These are phyloP conservation scores for Zhuliangozyma blackwelliae DNA, from an alignment of 1,139 yeast species.

Conservation along the genomic window DNA sequence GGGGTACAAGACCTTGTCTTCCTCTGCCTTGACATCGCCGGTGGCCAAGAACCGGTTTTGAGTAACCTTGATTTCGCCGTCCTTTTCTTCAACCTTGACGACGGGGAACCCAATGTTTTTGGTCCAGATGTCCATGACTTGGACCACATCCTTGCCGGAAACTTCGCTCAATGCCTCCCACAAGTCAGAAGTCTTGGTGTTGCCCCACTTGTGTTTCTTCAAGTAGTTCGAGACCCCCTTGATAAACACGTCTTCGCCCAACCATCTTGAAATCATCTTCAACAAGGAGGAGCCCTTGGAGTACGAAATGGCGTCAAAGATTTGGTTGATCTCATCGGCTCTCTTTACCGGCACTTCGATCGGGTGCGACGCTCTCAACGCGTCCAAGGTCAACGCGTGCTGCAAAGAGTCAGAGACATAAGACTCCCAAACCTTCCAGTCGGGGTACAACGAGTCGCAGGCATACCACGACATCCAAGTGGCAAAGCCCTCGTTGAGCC, in stretches of 20 bases:
- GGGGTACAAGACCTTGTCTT: slow-evolving; percentile 63
- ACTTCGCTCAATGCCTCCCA: slow-evolving; percentile 77
- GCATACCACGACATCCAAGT: slow-evolving; percentile 56
- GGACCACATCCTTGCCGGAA: slow-evolving; percentile 71
- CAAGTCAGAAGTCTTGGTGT: slow-evolving; percentile 76
- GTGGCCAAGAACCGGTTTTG: slow-evolving; percentile 80
- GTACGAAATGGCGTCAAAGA: slow-evolving; percentile 62
- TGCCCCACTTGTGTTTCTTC: slow-evolving; percentile 71
- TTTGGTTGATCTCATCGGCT: slow-evolving; percentile 54
- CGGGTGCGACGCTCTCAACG: slow-evolving; percentile 53
- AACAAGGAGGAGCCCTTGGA: slow-evolving; percentile 78
- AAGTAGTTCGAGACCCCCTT: slow-evolving; percentile 73
- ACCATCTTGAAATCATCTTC: slow-evolving; percentile 69
- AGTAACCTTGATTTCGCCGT: slow-evolving; percentile 46
- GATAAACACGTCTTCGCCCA: slow-evolving; percentile 67
- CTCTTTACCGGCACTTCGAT: slow-evolving; percentile 53
- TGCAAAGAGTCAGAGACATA: slow-evolving; percentile 52
- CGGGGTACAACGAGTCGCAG: slow-evolving; percentile 50
- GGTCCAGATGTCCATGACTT: slow-evolving; percentile 83
- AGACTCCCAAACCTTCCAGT: slow-evolving; percentile 54
- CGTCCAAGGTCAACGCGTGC: slow-evolving; percentile 49
- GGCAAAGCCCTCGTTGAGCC: slow-evolving; percentile 80
- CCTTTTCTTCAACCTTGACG: slow-evolving; percentile 49
- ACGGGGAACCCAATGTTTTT: slow-evolving; percentile 82
- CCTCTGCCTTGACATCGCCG: slow-evolving; percentile 75